These are phyloP conservation scores for Trichophyton benhamiae DNA, from an alignment of 2,329 filamentous ascomycete genomes.

Conservation along the genomic window DNA sequence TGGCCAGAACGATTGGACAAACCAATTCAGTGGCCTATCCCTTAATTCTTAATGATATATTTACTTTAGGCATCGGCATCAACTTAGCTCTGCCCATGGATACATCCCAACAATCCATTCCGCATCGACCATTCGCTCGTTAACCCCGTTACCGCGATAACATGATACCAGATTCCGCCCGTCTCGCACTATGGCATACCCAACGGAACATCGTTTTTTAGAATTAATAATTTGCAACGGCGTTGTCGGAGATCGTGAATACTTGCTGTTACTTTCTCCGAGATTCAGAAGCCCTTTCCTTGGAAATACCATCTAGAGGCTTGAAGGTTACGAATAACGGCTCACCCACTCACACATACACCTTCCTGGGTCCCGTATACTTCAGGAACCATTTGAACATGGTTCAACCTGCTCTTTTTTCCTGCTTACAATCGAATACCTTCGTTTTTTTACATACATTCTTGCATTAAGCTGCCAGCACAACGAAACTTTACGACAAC, in stretches of 20 bases:
- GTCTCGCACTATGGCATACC: background rate
- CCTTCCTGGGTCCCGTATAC: background rate
- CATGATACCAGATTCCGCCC: background rate
- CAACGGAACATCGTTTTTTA: background rate
- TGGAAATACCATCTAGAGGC: constrained; percentile 1
- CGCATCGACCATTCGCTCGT: background rate
- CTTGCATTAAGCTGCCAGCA: background rate
- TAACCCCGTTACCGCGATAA: background rate
- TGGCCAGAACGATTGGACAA: constrained; percentile 45
- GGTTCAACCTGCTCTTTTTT: background rate
- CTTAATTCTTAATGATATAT: constrained; percentile 43
- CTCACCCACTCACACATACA: background rate
- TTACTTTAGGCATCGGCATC: background rate
- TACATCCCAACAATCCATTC: background rate
- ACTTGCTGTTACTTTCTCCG: background rate
- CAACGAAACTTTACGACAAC: background rate
- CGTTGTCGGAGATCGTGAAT: constrained; percentile 1
- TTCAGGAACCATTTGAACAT: background rate
- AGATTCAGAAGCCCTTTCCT: background rate
- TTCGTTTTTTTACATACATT: constrained; percentile 2
- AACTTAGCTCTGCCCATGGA: background rate
- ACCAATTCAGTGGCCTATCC: constrained; percentile 58
- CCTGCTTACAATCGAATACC: background rate
- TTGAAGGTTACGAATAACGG: constrained; percentile 1
- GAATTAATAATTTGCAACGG: background rate